Evolutionary conservation across 2,329 filamentous ascomycete genomes (phyloP), one percentile per base, ranked within the genome.

Genomic region (Hypoxylon sp.): DNA sequence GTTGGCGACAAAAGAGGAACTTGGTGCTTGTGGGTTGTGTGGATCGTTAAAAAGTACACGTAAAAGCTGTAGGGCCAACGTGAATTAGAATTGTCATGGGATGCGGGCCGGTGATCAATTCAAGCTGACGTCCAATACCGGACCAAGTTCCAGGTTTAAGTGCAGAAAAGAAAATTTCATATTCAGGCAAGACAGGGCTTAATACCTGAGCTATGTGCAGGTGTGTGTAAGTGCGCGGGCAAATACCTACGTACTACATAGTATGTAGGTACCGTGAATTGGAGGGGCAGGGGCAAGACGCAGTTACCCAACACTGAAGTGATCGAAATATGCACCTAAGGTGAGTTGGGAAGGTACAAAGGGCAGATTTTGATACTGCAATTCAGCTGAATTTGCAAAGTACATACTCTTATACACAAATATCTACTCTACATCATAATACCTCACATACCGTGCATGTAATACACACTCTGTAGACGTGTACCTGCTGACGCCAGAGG

Each of bases 1-100:
- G 61, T 48, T 7, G 17, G 44, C 8, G 50, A 68, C 65, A 55
- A 57, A 64, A 65, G 54, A 68, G 65, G 65, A 68, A 70, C 65
- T 39, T 60, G 51, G 57, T 64, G 31, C 62, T 65, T 56, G 50
- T 62, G 50, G 47, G 52, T 56, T 42, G 57, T 51, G 68, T 70
- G 65, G 65, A 70, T 68, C 65, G 17, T 53, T 19, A 37, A 58
- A 59, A 63, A 63, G 53, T 56, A 59, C 24, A 69, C 27, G 54
- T 62, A 56, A 56, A 46, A 44, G 4, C 15, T 27, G 47, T 42
- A 58, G 39, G 35, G 39, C 57, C 44, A 69, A 56, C 39, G 50
- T 55, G 53, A 53, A 54, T 32, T 52, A 24, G 7, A 44, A 44
- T 48, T 31, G 60, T 63, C 63, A 61, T 69, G 64, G 56, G 67